Conservation (phyloP, 768 basidiomycete genomes). For the Lepiota venenata region DNA sequence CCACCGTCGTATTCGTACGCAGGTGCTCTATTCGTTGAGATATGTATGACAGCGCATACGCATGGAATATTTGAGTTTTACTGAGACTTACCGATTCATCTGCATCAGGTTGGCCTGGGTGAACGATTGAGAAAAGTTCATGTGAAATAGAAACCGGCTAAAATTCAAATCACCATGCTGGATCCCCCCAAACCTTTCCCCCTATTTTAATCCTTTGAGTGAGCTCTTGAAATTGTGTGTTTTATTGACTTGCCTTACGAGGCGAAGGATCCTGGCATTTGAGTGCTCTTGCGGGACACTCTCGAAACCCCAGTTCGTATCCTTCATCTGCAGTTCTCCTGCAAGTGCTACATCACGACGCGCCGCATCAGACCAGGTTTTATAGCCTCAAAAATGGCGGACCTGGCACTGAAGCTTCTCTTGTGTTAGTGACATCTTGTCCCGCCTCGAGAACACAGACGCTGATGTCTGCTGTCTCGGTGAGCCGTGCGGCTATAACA, state of each 20-base stretch:
- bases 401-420: constrained; percentile 36
- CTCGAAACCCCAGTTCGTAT: constrained; percentile 15
- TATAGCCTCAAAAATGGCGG: constrained; percentile 21
- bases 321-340: constrained; percentile 17
- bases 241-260: constrained; percentile 4
- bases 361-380: constrained; percentile 25
- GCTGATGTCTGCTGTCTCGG: constrained; percentile 38
- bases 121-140: background rate
- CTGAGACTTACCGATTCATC: constrained; percentile 13
- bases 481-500: constrained; percentile 44
- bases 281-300: constrained; percentile 12
- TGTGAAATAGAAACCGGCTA: background rate
- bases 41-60: background rate
- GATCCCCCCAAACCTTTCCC: constrained; percentile 17
- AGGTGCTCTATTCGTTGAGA: constrained; percentile 8
- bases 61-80: background rate
- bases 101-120: constrained; percentile 13
- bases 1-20: constrained; percentile 17
- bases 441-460: constrained; percentile 54
- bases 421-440: constrained; percentile 38
- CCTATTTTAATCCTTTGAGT: background rate
- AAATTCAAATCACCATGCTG: constrained; percentile 11
- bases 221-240: too few relatives aligned
- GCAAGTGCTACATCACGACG: constrained; percentile 23
- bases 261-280: constrained; percentile 5